Conservation (phyloP, 1,139 yeast genomes). For the Blastobotrys apis region DNA sequence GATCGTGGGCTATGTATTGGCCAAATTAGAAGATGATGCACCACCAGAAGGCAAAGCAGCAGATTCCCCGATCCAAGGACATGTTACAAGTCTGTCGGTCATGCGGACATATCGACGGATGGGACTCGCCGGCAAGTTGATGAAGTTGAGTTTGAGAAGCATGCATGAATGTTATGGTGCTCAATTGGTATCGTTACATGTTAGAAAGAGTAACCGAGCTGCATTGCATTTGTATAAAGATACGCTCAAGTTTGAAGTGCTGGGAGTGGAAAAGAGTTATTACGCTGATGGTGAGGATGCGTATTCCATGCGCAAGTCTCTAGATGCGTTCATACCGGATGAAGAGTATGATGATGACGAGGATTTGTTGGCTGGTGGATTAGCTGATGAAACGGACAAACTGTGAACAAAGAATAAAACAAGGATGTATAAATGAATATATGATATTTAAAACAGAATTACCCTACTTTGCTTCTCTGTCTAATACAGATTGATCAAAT, state of each 20-base stretch:
- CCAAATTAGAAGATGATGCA: slow-evolving; percentile 82
- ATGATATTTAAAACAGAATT: neutral
- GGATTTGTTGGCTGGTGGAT: slow-evolving; percentile 27
- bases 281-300: slow-evolving; percentile 99
- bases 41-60: slow-evolving; percentile 51
- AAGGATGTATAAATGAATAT: neutral
- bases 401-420: neutral
- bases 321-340: slow-evolving; percentile 17
- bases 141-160: slow-evolving; percentile 82
- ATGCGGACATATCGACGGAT: slow-evolving; percentile 93
- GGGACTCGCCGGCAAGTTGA: slow-evolving; percentile 91
- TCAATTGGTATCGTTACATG: slow-evolving; percentile 84
- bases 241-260: slow-evolving; percentile 73
- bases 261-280: slow-evolving; percentile 76
- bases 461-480: slow-evolving; percentile 18
- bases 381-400: slow-evolving; percentile 17
- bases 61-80: slow-evolving; percentile 73
- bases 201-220: slow-evolving; percentile 88
- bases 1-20: slow-evolving; percentile 89
- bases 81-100: slow-evolving; percentile 87
- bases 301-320: slow-evolving; percentile 70
- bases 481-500: slow-evolving; percentile 41
- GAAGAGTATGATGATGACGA: slow-evolving; percentile 30
- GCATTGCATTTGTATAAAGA: slow-evolving; percentile 90
- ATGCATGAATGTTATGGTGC: slow-evolving; percentile 81